Conservation (phyloP, 352 stramenopile genomes). For the Globisporangium camurandrum region DNA sequence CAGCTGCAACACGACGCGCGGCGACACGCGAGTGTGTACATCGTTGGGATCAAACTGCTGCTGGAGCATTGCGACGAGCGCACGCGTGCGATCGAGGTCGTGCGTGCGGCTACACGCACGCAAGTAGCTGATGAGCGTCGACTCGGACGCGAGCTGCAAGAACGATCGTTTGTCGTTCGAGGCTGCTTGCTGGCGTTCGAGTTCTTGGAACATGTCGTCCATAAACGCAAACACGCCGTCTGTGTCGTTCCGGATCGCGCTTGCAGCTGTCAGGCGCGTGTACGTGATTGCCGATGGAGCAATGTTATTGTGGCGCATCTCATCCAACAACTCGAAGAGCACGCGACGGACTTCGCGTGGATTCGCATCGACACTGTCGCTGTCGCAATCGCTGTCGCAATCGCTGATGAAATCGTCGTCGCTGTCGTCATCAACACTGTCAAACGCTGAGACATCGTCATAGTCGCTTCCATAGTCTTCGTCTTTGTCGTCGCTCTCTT, state of each 20-base stretch:
- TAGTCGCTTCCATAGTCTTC: conserved; percentile 12
- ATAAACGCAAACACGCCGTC: conserved; percentile 30
- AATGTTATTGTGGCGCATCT: conserved; percentile 21
- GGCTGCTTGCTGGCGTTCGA: too few relatives aligned
- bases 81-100: conserved; percentile 25
- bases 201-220: conserved; percentile 14
- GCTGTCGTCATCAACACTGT: conserved; percentile 12
- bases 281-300: conserved; percentile 17
- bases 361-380: neutral
- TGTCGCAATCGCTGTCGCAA: neutral
- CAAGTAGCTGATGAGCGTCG: conserved; percentile 34
- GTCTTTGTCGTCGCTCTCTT: conserved; percentile 9
- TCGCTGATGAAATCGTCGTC: neutral
- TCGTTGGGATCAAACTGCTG: conserved; percentile 31
- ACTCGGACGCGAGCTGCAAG: conserved; percentile 25
- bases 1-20: conserved; percentile 29
- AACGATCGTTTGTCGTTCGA: too few relatives aligned
- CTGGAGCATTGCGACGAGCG: conserved; percentile 21
- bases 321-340: conserved; percentile 20
- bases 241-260: conserved; percentile 28
- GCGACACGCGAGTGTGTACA: conserved; percentile 10
- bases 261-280: conserved; percentile 29
- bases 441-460: conserved; percentile 3
- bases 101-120: conserved; percentile 20
- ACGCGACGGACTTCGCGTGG: neutral